A percentile compares a stretch with the other conserved stretches of the same genome.
Evolutionary conservation across 2,329 filamentous ascomycete genomes (phyloP).

Genomic region (Leptographium radiaticola): DNA sequence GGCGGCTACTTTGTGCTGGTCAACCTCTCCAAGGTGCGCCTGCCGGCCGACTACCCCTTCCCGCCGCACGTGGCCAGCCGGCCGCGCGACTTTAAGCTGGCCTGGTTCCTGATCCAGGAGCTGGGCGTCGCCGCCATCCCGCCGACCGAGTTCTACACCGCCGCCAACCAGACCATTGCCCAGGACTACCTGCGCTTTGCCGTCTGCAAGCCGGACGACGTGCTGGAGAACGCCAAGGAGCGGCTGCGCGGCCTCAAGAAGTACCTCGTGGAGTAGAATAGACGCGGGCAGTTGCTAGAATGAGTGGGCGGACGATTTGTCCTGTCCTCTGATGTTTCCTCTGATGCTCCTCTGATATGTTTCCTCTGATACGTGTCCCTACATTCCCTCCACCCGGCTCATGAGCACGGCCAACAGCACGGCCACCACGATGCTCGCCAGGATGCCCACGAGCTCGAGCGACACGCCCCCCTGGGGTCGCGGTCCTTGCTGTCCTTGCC

Average conservation of each 20-base stretch:
- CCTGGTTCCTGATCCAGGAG: conserved; percentile 95
- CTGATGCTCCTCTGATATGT: too few species aligned
- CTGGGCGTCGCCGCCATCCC: conserved; percentile 92
- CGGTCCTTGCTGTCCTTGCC: background rate
- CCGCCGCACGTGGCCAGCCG: conserved; percentile 75
- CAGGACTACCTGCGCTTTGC: conserved; percentile 93
- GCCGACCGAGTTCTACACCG: conserved; percentile 93
- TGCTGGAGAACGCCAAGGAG: conserved; percentile 69
- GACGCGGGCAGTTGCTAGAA: too few species aligned
- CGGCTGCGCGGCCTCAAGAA: conserved; percentile 59
- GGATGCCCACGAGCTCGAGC: background rate
- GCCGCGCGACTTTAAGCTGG: conserved; percentile 85
- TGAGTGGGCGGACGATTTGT: too few species aligned
- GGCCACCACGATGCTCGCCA: background rate
- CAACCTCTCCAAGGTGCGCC: conserved; percentile 76
- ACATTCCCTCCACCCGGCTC: too few species aligned
- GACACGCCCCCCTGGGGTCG: conserved; percentile 4
- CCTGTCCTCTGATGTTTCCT: too few species aligned
- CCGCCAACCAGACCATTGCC: conserved; percentile 66
- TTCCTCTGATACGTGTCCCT: too few species aligned
- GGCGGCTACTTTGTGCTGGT: conserved; percentile 96
- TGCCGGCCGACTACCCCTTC: conserved; percentile 78
- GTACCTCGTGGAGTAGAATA: conserved; percentile 37
- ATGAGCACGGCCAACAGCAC: background rate
- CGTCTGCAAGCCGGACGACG: conserved; percentile 86